Evolutionary conservation across 306 rosid genomes (phyloP), one percentile per base, ranked within the genome.

Genomic region (Acacia melanoxylon): DNA sequence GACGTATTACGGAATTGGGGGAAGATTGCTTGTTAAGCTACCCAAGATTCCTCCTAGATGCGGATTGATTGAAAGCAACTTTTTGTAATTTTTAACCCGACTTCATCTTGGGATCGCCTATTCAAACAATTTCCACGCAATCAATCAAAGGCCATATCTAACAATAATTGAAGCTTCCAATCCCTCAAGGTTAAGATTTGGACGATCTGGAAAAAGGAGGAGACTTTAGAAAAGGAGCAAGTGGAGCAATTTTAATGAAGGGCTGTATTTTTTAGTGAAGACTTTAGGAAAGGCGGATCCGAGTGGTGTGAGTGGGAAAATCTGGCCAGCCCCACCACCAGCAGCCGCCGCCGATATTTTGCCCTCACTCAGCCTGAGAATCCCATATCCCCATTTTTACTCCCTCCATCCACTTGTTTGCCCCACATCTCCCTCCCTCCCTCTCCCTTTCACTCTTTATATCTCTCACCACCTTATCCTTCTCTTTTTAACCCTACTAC

Each of bases 241-340:
- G 65, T 58, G 65, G 65, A 22, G 65, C 31, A 67, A 35, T 41
- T 67, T 67, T 35, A 67, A 67, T 17, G 13, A 19, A 66, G 10
- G 19, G n/a, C 11, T 14, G 5, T 33, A 66, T 15, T 33, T 66
- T 25, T 37, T 6, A 5, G 19, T 66, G 24, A 37, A 8, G 3
- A 31, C 74, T 68, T 40, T 68, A 10, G 16, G 24, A 40, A 68
- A 40, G 74, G 8, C 29, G 2, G 20, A 68, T 68, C 73, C 31
- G 3, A 1, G 27, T 9, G 27, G 49, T 9, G 49, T 19, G 72
- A 84, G 77, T 63, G 83, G 75, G 84, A 73, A 83, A 78, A 76
- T 44, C 74, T 74, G 33, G 61, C 22, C 10, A 17, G 58, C 58
- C 58, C 58, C 12, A 82, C 22, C 49, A 67, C 63, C 15, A 45